These are phyloP conservation scores for Wallacemonas sp. DNA, from an alignment of 208 protist genomes.

Conservation along the genomic window DNA sequence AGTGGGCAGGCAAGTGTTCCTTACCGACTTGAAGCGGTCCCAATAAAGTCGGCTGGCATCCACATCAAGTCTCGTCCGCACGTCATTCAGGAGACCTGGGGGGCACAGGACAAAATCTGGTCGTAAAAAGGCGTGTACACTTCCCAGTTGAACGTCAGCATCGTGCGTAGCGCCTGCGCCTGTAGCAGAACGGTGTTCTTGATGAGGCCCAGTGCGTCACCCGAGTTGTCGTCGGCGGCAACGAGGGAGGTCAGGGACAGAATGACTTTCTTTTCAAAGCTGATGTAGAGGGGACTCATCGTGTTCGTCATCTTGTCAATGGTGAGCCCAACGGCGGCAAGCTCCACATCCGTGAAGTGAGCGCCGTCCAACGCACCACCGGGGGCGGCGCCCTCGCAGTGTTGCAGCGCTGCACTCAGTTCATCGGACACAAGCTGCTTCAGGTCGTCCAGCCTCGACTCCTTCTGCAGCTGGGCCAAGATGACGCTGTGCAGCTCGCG, in stretches of 20 bases:
- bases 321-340: conserved; percentile 30
- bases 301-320: conserved; percentile 88
- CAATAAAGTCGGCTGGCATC: too few relatives aligned
- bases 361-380: neutral
- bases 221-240: conserved; percentile 7
- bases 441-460: conserved; percentile 56
- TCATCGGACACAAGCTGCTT: conserved; percentile 45
- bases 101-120: conserved; percentile 25
- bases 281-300: conserved; percentile 53
- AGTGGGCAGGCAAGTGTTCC: too few relatives aligned
- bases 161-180: conserved; percentile 31
- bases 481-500: conserved; percentile 56
- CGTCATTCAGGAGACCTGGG: neutral
- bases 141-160: conserved; percentile 73
- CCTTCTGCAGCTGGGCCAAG: conserved; percentile 39
- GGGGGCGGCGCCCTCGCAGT: conserved; percentile 2
- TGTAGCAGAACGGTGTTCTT: conserved; percentile 39
- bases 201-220: conserved; percentile 58
- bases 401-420: conserved; percentile 1
- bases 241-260: conserved; percentile 31
- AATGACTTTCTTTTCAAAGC: conserved; percentile 70
- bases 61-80: neutral
- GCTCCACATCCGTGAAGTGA: conserved; percentile 42
- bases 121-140: conserved; percentile 67
- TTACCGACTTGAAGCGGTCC: too few relatives aligned